Conservation (phyloP, 805 yeast species). For the Grigorovia transvaalensis region DNA sequence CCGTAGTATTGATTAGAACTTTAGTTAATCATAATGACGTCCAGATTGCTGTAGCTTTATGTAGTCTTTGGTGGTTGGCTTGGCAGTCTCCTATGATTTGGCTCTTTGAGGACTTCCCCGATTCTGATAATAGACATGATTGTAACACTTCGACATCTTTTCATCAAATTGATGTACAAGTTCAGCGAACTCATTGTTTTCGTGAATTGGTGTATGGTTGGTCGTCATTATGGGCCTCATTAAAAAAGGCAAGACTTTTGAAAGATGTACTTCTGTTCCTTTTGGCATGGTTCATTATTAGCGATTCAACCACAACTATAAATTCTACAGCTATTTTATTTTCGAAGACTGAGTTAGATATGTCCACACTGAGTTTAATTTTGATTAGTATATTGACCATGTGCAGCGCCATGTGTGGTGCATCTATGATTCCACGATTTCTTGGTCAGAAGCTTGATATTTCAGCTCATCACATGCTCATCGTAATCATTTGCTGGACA, state of each 20-base stretch:
- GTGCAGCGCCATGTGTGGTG: conserved; percentile 58
- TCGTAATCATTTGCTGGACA: conserved; percentile 49
- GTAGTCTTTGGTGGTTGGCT: conserved; percentile 70
- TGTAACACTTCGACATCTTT: too few species aligned
- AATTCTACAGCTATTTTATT: conserved; percentile 71
- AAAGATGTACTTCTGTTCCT: conserved; percentile 58
- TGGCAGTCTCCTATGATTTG: conserved; percentile 54
- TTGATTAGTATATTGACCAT: conserved; percentile 56
- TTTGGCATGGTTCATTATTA: conserved; percentile 64
- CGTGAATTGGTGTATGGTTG: conserved; percentile 43
- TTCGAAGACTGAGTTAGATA: conserved; percentile 58
- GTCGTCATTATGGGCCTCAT: conserved; percentile 43
- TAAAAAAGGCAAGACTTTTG: conserved; percentile 49
- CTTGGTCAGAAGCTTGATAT: conserved; percentile 29
- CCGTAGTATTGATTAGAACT: conserved; percentile 39
- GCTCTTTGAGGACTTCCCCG: conserved; percentile 28
- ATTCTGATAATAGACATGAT: too few species aligned
- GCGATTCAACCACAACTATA: conserved; percentile 69
- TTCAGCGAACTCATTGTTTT: too few species aligned
- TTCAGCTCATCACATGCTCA: conserved; percentile 39
- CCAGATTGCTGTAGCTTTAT: conserved; percentile 48
- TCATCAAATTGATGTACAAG: too few species aligned
- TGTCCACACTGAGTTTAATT: conserved; percentile 59
- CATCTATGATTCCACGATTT: conserved; percentile 43
- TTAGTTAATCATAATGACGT: conserved; percentile 24